phyloP scores from a whole-genome alignment of 306 rosid genomes.

The Casuarina glauca region DNA sequence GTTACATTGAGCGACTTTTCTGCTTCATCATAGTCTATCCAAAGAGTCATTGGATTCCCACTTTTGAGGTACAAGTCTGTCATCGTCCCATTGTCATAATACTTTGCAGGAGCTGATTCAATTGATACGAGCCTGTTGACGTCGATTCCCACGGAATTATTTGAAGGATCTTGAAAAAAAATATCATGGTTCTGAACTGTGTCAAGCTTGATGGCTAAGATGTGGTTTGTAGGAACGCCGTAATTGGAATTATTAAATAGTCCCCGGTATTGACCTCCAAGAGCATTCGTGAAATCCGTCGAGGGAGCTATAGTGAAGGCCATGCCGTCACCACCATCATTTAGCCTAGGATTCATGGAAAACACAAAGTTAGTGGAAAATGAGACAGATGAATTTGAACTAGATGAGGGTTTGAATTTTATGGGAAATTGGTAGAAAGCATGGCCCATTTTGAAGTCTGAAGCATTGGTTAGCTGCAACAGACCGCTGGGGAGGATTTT shows the following conservation, averaged over 20 bases:
- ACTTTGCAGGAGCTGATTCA: conserved; percentile 12
- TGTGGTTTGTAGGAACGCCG: conserved; percentile 15
- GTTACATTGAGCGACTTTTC: conserved; percentile 15
- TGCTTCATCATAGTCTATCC: background rate
- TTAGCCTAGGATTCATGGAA: background rate
- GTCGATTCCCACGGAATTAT: conserved; percentile 38
- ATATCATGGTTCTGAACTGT: background rate
- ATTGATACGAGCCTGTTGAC: conserved; percentile 26
- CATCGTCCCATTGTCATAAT: conserved; percentile 6
- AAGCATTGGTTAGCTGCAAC: background rate
- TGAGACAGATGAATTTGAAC: background rate
- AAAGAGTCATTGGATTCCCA: conserved; percentile 27
- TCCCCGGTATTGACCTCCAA: background rate
- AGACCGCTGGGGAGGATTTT: background rate
- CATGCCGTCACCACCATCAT: conserved; percentile 13
- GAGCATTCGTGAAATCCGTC: conserved; percentile 11
- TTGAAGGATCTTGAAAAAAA: too few relatives aligned
- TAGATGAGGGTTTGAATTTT: background rate
- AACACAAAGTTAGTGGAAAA: conserved; percentile 4
- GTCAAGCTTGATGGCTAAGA: conserved; percentile 38
- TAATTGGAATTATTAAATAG: background rate
- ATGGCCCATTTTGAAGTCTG: background rate
- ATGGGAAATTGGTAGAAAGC: background rate
- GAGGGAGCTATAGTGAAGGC: conserved; percentile 33
- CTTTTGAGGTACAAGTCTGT: conserved; percentile 16